phyloP scores from a whole-genome alignment of 2,329 filamentous ascomycete species.

The Westerdykella aurantiaca region DNA sequence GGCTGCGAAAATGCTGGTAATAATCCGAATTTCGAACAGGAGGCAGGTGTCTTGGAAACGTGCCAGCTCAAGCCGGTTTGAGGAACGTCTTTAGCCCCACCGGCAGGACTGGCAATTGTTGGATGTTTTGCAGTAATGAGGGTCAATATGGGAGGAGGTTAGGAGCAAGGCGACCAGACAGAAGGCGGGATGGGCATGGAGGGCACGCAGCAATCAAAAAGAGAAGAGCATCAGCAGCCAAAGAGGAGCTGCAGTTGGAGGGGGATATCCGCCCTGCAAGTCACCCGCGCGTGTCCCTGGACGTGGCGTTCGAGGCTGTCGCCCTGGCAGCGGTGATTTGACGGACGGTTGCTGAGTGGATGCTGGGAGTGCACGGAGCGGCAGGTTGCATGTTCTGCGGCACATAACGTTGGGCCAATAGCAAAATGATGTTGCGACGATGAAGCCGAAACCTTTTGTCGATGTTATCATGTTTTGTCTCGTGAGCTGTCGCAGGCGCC shows the following conservation, averaged over 20 bases:
- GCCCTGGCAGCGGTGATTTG: conserved; percentile 27
- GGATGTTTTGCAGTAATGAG: conserved; percentile 24
- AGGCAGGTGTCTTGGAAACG: conserved; percentile 8
- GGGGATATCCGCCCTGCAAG: conserved; percentile 15
- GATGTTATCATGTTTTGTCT: conserved; percentile 21
- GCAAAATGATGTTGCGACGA: conserved; percentile 1
- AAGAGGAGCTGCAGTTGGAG: conserved; percentile 14
- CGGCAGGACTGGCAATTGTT: conserved; percentile 28
- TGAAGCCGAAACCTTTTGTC: conserved; percentile 17
- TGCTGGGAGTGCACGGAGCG: conserved; percentile 21
- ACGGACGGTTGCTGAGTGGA: conserved; percentile 12
- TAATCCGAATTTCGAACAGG: conserved; percentile 13
- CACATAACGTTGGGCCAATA: conserved; percentile 11
- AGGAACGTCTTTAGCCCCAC: conserved; percentile 24
- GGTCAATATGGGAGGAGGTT: conserved; percentile 9
- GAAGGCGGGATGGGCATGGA: conserved; percentile 8
- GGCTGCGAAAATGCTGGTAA: conserved; percentile 28
- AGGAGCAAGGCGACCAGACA: conserved; percentile 1
- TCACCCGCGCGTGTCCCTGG: conserved; percentile 30
- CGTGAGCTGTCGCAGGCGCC: conserved; percentile 25
- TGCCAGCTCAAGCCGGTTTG: conserved; percentile 19
- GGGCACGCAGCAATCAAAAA: conserved; percentile 19
- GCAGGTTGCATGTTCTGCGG: conserved; percentile 17
- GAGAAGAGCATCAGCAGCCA: conserved; percentile 11
- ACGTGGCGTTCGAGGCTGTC: conserved; percentile 22